phyloP scores from a whole-genome alignment of 2,329 filamentous ascomycete genomes.

The Aquanectria penicillioides region DNA sequence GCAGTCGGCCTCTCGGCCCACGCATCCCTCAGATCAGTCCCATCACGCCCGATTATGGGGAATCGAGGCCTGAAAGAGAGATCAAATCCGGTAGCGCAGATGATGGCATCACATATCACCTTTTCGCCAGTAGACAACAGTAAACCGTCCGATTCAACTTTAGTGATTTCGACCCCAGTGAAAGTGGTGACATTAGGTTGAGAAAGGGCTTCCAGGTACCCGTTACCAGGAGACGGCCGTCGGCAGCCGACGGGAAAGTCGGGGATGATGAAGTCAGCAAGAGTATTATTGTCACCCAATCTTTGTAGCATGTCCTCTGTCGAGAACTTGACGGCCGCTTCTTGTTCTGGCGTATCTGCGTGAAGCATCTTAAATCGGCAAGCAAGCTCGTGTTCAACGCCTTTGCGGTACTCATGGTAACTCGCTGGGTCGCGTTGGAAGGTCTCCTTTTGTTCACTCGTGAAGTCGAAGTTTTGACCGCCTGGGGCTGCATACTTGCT shows the following conservation, averaged over 20 bases:
- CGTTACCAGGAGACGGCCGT: slow-evolving; percentile 1
- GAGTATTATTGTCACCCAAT: not conserved
- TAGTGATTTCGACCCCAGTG: not conserved
- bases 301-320: not conserved
- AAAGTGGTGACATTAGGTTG: not conserved
- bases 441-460: not conserved
- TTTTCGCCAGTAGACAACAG: not conserved
- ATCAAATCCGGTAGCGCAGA: slow-evolving; percentile 17
- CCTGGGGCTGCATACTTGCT: not conserved
- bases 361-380: not conserved
- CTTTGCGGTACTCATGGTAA: not conserved
- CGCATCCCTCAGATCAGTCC: not conserved
- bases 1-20: not conserved
- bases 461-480: not conserved
- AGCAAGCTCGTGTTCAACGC: not conserved
- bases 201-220: slow-evolving; percentile 1
- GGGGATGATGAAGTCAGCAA: not conserved
- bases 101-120: not conserved
- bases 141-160: not conserved
- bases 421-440: not conserved
- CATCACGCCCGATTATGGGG: not conserved
- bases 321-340: not conserved
- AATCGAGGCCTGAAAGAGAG: not conserved
- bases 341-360: not conserved
- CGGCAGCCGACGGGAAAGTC: slow-evolving; percentile 7